Conservation (phyloP, 768 basidiomycete genomes). For the Chalciporus pseudorubinellus region DNA sequence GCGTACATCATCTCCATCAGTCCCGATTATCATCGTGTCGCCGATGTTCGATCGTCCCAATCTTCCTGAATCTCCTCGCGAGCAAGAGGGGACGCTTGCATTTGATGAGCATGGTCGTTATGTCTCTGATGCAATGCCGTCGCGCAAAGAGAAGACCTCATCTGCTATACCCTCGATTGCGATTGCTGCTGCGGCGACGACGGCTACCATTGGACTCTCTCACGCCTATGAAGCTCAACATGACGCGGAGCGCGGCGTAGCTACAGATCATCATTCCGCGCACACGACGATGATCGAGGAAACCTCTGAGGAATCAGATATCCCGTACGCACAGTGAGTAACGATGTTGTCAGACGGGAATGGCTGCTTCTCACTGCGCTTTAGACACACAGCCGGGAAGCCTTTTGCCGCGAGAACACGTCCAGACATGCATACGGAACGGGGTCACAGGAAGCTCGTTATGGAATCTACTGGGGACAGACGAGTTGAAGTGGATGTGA, state of each 20-base stretch:
- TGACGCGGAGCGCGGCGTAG: neutral
- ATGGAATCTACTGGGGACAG: too few relatives aligned
- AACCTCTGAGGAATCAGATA: neutral
- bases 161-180: neutral
- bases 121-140: neutral
- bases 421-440: too few relatives aligned
- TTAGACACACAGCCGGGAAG: too few relatives aligned
- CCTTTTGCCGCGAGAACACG: neutral
- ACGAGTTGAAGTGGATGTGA: neutral
- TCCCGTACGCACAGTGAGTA: constrained; percentile 7
- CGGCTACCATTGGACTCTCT: neutral
- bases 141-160: neutral
- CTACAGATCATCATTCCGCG: neutral
- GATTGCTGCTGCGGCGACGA: neutral
- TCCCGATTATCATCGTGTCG: constrained; percentile 4
- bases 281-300: neutral
- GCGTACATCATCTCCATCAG: neutral
- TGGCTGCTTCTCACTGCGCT: neutral
- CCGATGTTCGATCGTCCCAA: neutral
- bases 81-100: neutral
- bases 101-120: neutral
- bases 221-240: neutral
- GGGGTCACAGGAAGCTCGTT: neutral
- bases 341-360: neutral
- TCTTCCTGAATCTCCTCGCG: neutral